Conservation (phyloP, 306 rosid species). For the Comarum palustre region DNA sequence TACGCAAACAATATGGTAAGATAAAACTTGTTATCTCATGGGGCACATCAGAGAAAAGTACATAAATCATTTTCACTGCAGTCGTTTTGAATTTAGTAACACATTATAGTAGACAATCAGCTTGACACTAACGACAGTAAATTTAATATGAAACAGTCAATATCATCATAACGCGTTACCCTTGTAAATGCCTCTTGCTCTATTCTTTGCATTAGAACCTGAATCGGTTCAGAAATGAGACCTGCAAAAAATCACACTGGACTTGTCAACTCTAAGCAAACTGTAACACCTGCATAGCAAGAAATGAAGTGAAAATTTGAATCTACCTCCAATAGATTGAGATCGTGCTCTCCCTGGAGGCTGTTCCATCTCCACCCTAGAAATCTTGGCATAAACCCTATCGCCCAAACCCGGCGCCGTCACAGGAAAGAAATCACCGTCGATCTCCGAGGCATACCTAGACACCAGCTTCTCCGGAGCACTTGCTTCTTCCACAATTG, state of each 20-base stretch:
- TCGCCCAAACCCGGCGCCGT: constrained; percentile 75
- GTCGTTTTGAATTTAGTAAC: background rate
- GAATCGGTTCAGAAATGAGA: constrained; percentile 58
- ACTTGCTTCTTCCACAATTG: constrained; percentile 24
- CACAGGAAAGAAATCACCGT: constrained; percentile 73
- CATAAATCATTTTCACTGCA: background rate
- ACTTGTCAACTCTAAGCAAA: background rate
- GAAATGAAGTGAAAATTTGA: background rate
- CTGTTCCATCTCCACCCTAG: constrained; percentile 44
- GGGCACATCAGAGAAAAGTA: background rate
- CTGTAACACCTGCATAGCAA: background rate
- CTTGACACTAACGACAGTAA: background rate
- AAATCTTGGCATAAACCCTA: constrained; percentile 76
- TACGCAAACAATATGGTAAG: background rate
- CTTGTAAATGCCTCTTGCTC: constrained; percentile 78
- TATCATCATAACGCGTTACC: constrained; percentile 43
- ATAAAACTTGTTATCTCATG: background rate
- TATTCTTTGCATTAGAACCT: constrained; percentile 54
- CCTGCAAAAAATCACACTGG: constrained; percentile 37
- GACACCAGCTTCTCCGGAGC: constrained; percentile 54
- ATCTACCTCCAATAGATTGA: constrained; percentile 50
- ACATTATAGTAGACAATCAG: background rate
- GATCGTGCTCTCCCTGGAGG: constrained; percentile 35
- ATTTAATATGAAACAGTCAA: background rate
- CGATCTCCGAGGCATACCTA: constrained; percentile 73